Evolutionary conservation across 805 yeast genomes (phyloP).

Genomic region (Torulaspora indica): DNA sequence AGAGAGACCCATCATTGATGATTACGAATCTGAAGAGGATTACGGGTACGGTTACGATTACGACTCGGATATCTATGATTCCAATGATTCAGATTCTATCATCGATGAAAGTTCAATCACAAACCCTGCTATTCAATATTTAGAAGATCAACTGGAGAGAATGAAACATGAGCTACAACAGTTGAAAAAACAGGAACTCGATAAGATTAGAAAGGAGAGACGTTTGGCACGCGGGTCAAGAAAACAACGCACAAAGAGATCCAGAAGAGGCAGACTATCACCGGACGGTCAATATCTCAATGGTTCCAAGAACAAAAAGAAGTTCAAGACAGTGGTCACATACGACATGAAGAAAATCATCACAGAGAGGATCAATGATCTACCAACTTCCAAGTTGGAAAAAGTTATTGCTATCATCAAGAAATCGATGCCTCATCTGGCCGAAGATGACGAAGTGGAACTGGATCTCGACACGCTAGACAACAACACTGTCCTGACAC

Average conservation of each 20-base stretch:
- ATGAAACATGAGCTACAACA: conserved; percentile 81
- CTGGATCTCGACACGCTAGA: conserved; percentile 92
- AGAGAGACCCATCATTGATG: conserved; percentile 71
- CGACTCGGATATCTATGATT: conserved; percentile 27
- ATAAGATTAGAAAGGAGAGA: conserved; percentile 61
- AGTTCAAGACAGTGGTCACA: conserved; percentile 51
- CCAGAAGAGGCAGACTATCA: conserved; percentile 36
- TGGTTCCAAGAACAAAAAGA: conserved; percentile 24
- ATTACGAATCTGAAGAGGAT: conserved; percentile 43
- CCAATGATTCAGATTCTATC: conserved; percentile 53
- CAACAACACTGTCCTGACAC: conserved; percentile 71
- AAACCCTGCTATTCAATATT: conserved; percentile 83
- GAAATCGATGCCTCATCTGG: conserved; percentile 58
- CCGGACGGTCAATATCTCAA: conserved; percentile 14
- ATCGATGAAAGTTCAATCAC: conserved; percentile 60
- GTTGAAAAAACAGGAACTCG: conserved; percentile 73
- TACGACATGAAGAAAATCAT: conserved; percentile 96
- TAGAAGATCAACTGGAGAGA: conserved; percentile 79
- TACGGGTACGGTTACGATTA: conserved; percentile 36
- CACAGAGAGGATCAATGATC: conserved; percentile 73
- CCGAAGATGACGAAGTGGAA: conserved; percentile 86
- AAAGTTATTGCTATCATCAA: conserved; percentile 81
- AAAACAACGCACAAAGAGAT: conserved; percentile 38
- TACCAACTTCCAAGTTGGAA: conserved; percentile 74
- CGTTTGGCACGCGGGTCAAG: conserved; percentile 34